These are phyloP conservation scores for Phaeoacremonium minimum DNA, from an alignment of 2,329 filamentous ascomycete species.

Conservation along the genomic window DNA sequence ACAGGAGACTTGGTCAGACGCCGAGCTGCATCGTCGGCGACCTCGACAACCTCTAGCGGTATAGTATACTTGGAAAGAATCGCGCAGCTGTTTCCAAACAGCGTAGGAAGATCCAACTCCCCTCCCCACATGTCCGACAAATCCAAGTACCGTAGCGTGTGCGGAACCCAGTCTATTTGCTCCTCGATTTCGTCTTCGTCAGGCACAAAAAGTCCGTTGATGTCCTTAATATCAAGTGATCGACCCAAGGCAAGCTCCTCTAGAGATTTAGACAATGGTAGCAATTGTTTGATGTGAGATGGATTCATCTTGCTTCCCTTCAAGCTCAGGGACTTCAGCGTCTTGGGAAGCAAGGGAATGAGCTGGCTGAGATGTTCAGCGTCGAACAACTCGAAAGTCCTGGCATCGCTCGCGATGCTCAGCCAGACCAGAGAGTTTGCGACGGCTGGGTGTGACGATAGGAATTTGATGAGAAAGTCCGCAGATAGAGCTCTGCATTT, in stretches of 20 bases:
- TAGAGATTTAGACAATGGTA: constrained; percentile 64
- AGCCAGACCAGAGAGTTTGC: constrained; percentile 62
- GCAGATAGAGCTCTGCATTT: constrained; percentile 70
- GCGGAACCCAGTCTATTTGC: constrained; percentile 49
- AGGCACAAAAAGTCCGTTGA: constrained; percentile 60
- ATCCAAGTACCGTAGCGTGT: constrained; percentile 70
- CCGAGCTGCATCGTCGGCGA: constrained; percentile 64
- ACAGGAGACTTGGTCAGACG: constrained; percentile 59
- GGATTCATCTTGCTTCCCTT: constrained; percentile 68
- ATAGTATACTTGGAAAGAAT: constrained; percentile 57
- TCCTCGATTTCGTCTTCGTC: constrained; percentile 34
- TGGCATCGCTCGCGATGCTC: constrained; percentile 68
- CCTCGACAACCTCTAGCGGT: constrained; percentile 73
- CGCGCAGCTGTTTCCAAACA: constrained; percentile 44
- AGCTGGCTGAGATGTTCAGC: constrained; percentile 61
- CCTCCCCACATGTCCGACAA: constrained; percentile 66
- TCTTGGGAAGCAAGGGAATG: constrained; percentile 60
- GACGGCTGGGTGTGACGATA: constrained; percentile 67
- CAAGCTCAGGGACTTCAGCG: constrained; percentile 69
- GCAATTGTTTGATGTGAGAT: constrained; percentile 59
- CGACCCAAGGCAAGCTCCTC: constrained; percentile 74
- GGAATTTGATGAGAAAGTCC: constrained; percentile 63
- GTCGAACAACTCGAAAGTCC: constrained; percentile 67
- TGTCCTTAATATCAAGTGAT: constrained; percentile 59
- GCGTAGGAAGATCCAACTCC: constrained; percentile 53